These are phyloP conservation scores for Kalmusia sp. DNA, from an alignment of 2,329 filamentous ascomycete genomes.

Conservation along the genomic window DNA sequence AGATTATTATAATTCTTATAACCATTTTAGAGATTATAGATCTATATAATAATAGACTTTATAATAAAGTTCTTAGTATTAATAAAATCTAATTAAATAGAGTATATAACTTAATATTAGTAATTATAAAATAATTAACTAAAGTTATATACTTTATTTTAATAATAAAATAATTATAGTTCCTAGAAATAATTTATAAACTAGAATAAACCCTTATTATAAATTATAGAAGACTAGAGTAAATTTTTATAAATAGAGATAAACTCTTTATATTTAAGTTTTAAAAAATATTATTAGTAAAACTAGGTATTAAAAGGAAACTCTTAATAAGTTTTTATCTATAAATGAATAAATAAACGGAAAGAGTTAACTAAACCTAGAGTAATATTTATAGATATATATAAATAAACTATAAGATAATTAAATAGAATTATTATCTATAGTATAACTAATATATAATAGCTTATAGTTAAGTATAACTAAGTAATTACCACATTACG, in stretches of 20 bases:
- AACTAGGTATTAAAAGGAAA: too few relatives aligned
- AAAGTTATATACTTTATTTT: not conserved
- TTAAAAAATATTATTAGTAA: too few relatives aligned
- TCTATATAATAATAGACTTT: too few relatives aligned
- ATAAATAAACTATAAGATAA: not conserved
- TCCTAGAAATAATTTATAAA: not conserved
- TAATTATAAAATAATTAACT: not conserved
- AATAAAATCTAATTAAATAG: not conserved
- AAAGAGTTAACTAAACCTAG: too few relatives aligned
- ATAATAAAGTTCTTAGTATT: not conserved
- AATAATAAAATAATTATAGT: not conserved
- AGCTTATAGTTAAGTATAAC: not conserved
- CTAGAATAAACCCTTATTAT: too few relatives aligned
- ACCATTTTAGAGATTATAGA: too few relatives aligned
- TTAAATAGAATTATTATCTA: not conserved
- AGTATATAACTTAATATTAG: not conserved
- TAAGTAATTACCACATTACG: slow-evolving; percentile 2
- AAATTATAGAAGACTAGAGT: too few relatives aligned
- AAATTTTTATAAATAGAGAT: slow-evolving; percentile 1
- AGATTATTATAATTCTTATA: too few relatives aligned
- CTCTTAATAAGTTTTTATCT: slow-evolving; percentile 5
- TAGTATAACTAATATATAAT: slow-evolving; percentile 4
- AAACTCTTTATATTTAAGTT: slow-evolving; percentile 7
- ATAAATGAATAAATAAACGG: too few relatives aligned
- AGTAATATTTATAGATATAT: too few relatives aligned